A percentile compares a stretch with the other conserved stretches of the same genome.
These are phyloP conservation scores for Beta lomatogona DNA, from an alignment of 179 eudicot genomes.

Conservation along the genomic window DNA sequence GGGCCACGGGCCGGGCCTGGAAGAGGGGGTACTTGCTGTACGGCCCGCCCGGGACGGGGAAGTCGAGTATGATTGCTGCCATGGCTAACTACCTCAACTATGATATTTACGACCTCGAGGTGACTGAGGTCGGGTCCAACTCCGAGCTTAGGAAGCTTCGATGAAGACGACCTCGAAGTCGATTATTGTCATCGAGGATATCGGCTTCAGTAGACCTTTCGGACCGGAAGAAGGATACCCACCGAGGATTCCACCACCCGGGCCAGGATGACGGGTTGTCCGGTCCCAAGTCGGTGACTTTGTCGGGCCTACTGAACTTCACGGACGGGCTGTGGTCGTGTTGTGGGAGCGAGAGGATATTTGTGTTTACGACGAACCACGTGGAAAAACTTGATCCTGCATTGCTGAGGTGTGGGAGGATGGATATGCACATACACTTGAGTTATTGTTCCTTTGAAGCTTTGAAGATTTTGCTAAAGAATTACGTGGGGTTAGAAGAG, in stretches of 20 bases:
- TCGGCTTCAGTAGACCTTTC: conserved; percentile 66
- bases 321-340: conserved; percentile 97
- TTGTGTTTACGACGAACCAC: conserved; percentile 92
- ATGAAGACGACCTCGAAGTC: conserved; percentile 85
- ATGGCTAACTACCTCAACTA: conserved; percentile 56
- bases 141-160: conserved; percentile 65
- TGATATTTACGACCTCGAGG: conserved; percentile 81
- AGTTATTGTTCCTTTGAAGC: conserved; percentile 61
- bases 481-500: conserved; percentile 52
- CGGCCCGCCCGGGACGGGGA: conserved; percentile 50
- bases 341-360: conserved; percentile 89
- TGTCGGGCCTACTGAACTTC: conserved; percentile 83
- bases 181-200: conserved; percentile 88
- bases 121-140: conserved; percentile 74
- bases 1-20: conserved; percentile 80
- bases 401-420: conserved; percentile 78
- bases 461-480: conserved; percentile 62
- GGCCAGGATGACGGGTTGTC: conserved; percentile 29
- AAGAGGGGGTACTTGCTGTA: conserved; percentile 38
- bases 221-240: conserved; percentile 21
- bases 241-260: background rate
- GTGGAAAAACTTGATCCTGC: conserved; percentile 90
- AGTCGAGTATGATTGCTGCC: conserved; percentile 47
- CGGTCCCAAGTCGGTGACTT: conserved; percentile 52
- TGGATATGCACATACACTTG: conserved; percentile 93